Percentiles rank a stretch among this genome's conserved stretches.
phyloP scores from a whole-genome alignment of 768 basidiomycete genomes.

The Crucibulum laeve region DNA sequence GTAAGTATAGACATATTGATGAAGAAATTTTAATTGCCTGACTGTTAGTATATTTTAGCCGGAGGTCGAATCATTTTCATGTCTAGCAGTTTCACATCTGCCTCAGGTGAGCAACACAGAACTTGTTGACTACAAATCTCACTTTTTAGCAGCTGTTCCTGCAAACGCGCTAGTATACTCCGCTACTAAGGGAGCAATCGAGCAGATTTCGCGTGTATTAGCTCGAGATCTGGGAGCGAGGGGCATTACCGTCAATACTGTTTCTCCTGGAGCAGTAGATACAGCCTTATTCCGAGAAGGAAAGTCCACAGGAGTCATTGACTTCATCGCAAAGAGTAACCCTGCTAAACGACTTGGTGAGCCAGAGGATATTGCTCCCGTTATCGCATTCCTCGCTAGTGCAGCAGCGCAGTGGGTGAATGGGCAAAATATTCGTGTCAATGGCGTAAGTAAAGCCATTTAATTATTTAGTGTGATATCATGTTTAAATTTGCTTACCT shows the following conservation, averaged over 20 bases:
- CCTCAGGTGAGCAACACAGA: constrained; percentile 24
- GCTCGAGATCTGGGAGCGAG: constrained; percentile 52
- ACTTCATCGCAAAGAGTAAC: constrained; percentile 37
- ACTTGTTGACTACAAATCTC: constrained; percentile 1
- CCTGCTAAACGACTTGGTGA: constrained; percentile 42
- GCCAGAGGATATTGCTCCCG: constrained; percentile 49
- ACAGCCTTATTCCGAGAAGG: constrained; percentile 53
- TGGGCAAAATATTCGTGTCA: constrained; percentile 52
- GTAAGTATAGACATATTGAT: constrained; percentile 22
- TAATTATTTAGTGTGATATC: no score
- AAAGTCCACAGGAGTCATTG: constrained; percentile 42
- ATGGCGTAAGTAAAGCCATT: constrained; percentile 59
- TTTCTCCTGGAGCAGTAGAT: constrained; percentile 53
- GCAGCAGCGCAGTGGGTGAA: constrained; percentile 54
- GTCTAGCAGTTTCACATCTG: constrained; percentile 43
- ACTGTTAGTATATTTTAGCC: constrained; percentile 17
- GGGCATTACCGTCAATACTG: constrained; percentile 53
- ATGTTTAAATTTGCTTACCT: no score
- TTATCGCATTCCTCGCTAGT: constrained; percentile 50
- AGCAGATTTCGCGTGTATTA: constrained; percentile 53
- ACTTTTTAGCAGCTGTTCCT: constrained; percentile 24
- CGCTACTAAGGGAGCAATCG: constrained; percentile 55
- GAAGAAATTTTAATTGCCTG: background rate
- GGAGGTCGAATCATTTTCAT: constrained; percentile 58
- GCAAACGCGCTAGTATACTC: constrained; percentile 48